Evolutionary conservation across 805 yeast species (phyloP).

Genomic region (Wickerhamomyces xylosicus): DNA sequence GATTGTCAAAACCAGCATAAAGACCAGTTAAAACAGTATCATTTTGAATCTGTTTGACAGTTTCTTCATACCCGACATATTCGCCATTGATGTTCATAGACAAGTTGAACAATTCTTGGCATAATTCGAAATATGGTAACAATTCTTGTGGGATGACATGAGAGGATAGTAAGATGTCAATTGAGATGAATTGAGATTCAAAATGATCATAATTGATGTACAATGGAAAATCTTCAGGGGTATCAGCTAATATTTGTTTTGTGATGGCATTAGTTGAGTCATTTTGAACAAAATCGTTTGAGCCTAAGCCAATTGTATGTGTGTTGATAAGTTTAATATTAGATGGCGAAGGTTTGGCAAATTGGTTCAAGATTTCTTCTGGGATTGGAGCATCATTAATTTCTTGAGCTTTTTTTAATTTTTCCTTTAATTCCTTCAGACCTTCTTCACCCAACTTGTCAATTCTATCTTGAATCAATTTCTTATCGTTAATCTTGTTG

Average conservation of each 20-base stretch:
- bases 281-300: slow-evolving; percentile 26
- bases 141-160: slow-evolving; percentile 37
- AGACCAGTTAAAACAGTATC: slow-evolving; percentile 60
- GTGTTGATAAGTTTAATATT: slow-evolving; percentile 66
- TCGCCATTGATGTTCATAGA: slow-evolving; percentile 61
- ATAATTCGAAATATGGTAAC: slow-evolving; percentile 55
- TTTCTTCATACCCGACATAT: slow-evolving; percentile 58
- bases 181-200: slow-evolving; percentile 67
- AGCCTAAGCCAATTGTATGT: slow-evolving; percentile 49
- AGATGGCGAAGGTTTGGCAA: slow-evolving; percentile 66
- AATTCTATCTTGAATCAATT: slow-evolving; percentile 38
- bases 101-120: slow-evolving; percentile 58
- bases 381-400: slow-evolving; percentile 77
- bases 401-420: slow-evolving; percentile 50
- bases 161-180: slow-evolving; percentile 52
- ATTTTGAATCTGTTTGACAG: slow-evolving; percentile 59
- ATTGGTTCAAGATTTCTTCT: slow-evolving; percentile 43
- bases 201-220: slow-evolving; percentile 72
- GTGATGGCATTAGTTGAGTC: slow-evolving; percentile 22
- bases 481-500: slow-evolving; percentile 40
- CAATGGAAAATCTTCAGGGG: slow-evolving; percentile 47
- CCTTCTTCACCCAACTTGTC: slow-evolving; percentile 49
- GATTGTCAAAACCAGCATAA: slow-evolving; percentile 45
- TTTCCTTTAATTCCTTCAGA: slow-evolving; percentile 36
- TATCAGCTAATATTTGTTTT: slow-evolving; percentile 15